These are phyloP conservation scores for Mycena maculata DNA, from an alignment of 768 basidiomycete genomes.

Conservation along the genomic window DNA sequence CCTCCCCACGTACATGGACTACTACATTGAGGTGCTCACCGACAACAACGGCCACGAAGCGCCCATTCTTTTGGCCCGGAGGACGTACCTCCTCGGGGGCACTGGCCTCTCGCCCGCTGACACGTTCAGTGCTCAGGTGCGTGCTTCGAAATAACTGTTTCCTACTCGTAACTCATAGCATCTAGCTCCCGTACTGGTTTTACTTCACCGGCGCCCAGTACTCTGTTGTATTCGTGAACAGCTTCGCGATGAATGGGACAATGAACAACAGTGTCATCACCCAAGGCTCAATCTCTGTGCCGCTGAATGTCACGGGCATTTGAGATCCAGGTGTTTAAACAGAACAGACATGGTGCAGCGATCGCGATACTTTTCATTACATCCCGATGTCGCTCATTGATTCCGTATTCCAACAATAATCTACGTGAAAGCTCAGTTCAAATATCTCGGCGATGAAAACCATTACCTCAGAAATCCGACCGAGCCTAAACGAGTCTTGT, in stretches of 20 bases:
- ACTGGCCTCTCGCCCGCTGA: too few species aligned
- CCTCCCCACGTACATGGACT: constrained; percentile 20
- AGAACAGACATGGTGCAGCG: too few species aligned
- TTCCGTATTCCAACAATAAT: too few species aligned
- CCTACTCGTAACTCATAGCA: too few species aligned
- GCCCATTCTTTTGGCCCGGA: background rate
- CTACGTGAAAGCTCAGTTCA: too few species aligned
- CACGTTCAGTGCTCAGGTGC: too few species aligned
- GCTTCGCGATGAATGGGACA: background rate
- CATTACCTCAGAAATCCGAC: too few species aligned
- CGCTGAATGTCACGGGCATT: background rate
- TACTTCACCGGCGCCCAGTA: constrained; percentile 7
- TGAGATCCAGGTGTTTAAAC: background rate
- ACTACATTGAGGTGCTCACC: constrained; percentile 17
- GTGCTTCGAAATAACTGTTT: too few species aligned
- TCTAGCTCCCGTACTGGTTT: background rate
- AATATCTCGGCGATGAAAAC: too few species aligned
- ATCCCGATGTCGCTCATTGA: too few species aligned
- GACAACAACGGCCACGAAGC: constrained; percentile 14
- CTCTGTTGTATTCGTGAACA: background rate
- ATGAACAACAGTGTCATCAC: constrained; percentile 4
- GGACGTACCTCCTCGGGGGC: background rate
- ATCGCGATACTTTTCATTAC: too few species aligned
- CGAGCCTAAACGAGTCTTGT: too few species aligned
- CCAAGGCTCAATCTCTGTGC: background rate